A percentile compares a stretch with the other conserved stretches of the same genome.
These are phyloP conservation scores for Salix viminalis DNA, from an alignment of 345 rosid species.

Conservation along the genomic window DNA sequence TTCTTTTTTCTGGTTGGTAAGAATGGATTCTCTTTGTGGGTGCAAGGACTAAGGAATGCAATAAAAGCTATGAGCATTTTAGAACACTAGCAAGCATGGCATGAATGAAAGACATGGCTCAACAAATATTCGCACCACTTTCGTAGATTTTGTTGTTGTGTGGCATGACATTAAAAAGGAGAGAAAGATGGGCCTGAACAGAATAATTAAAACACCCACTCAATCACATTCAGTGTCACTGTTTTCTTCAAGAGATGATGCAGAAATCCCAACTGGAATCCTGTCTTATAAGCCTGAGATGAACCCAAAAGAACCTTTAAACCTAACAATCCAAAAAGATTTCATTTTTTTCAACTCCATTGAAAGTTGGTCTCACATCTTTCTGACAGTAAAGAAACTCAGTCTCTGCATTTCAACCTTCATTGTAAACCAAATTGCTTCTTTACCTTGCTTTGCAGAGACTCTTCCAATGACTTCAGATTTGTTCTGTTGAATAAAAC, in stretches of 20 bases:
- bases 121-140: neutral
- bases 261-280: conserved; percentile 25
- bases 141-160: neutral
- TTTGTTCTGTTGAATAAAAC: neutral
- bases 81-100: no score
- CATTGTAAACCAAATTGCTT: neutral
- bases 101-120: neutral
- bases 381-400: conserved; percentile 18
- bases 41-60: no score
- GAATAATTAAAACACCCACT: conserved; percentile 34
- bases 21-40: neutral
- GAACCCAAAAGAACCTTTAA: conserved; percentile 19
- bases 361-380: conserved; percentile 11
- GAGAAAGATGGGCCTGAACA: conserved; percentile 13
- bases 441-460: neutral
- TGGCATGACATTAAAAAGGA: neutral
- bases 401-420: conserved; percentile 5
- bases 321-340: conserved; percentile 16
- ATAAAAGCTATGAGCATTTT: no score
- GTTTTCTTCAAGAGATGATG: conserved; percentile 22
- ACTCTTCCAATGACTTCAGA: neutral
- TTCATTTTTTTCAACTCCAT: conserved; percentile 20
- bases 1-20: neutral
- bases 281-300: conserved; percentile 12
- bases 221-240: conserved; percentile 32